Evolutionary conservation across 805 yeast genomes (phyloP).

Genomic region (Torulaspora quercuum): DNA sequence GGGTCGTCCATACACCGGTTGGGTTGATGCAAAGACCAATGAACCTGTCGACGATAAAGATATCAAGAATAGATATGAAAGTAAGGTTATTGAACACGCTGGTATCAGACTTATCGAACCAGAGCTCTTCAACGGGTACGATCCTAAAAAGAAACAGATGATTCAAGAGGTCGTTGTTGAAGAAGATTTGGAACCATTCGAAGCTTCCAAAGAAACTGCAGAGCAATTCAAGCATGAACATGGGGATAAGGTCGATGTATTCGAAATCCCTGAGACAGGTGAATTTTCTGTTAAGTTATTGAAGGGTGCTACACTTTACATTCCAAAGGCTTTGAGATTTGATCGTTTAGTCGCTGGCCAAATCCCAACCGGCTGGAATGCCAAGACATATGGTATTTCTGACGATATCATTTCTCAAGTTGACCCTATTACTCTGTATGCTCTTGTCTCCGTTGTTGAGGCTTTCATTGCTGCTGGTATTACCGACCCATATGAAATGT

Average conservation of each 20-base stretch:
- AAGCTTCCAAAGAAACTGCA: conserved; percentile 92
- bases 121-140: conserved; percentile 88
- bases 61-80: conserved; percentile 87
- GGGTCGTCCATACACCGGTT: conserved; percentile 82
- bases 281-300: conserved; percentile 86
- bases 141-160: conserved; percentile 88
- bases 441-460: conserved; percentile 90
- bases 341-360: conserved; percentile 75
- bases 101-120: conserved; percentile 98
- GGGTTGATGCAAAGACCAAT: conserved; percentile 94
- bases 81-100: conserved; percentile 80
- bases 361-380: conserved; percentile 98
- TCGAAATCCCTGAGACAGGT: conserved; percentile 83
- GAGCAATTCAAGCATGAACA: conserved; percentile 91
- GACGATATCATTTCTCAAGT: conserved; percentile 93
- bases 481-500: conserved; percentile 97
- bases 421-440: conserved; percentile 91
- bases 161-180: conserved; percentile 95
- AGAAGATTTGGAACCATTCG: conserved; percentile 95
- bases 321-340: conserved; percentile 73
- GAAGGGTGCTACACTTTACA: conserved; percentile 85
- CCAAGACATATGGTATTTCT: conserved; percentile 88
- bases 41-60: conserved; percentile 94
- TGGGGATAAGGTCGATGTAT: conserved; percentile 88
- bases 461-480: conserved; percentile 92